Conservation (phyloP, 768 basidiomycete species). For the Boletus fagicola region DNA sequence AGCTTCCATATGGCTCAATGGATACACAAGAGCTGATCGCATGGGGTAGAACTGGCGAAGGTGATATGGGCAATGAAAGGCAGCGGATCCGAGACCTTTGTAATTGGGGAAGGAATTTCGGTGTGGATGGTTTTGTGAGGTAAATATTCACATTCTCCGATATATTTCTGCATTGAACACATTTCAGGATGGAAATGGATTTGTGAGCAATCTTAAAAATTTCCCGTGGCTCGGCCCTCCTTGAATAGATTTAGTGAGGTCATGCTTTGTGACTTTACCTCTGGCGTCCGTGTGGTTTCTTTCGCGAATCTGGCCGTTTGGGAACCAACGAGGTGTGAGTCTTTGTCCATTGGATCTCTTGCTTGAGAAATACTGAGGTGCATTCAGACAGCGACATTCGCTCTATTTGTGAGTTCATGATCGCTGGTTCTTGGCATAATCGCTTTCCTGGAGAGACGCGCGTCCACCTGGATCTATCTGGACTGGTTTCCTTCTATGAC, state of each 20-base stretch:
- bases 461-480: slow-evolving; percentile 33
- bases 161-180: background rate
- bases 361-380: background rate
- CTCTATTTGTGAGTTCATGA: slow-evolving; percentile 6
- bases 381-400: background rate
- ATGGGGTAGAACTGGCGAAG: slow-evolving; percentile 36
- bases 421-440: slow-evolving; percentile 34
- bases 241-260: slow-evolving; percentile 29
- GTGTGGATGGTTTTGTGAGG: slow-evolving; percentile 50
- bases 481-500: slow-evolving; percentile 40
- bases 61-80: slow-evolving; percentile 29
- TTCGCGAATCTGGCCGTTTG: slow-evolving; percentile 11
- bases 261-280: slow-evolving; percentile 35
- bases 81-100: slow-evolving; percentile 41
- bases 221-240: background rate
- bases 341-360: background rate
- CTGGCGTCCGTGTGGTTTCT: slow-evolving; percentile 29
- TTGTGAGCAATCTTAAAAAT: slow-evolving; percentile 29
- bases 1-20: slow-evolving; percentile 40
- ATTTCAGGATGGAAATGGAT: slow-evolving; percentile 29
- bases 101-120: slow-evolving; percentile 40
- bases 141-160: background rate
- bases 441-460: slow-evolving; percentile 37
- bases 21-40: slow-evolving; percentile 48
- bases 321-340: background rate